phyloP scores from a whole-genome alignment of 2,329 filamentous ascomycete species.

The Nannizziopsis barbatae region DNA sequence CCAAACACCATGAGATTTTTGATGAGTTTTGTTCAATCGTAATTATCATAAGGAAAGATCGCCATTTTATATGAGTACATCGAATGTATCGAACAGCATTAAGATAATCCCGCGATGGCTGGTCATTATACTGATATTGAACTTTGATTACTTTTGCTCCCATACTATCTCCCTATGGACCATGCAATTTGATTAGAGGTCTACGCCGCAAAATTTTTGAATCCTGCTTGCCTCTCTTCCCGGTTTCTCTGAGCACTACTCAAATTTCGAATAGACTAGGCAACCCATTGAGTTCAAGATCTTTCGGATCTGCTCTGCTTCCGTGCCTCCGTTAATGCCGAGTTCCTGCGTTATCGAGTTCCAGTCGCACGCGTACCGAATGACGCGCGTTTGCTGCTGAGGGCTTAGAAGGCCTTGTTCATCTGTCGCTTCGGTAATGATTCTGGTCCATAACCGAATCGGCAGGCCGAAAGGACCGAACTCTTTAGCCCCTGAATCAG shows the following conservation, averaged over 20 bases:
- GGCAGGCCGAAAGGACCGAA: constrained; percentile 22
- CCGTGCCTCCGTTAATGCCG: constrained; percentile 21
- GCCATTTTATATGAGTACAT: too few relatives aligned
- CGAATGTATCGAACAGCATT: too few relatives aligned
- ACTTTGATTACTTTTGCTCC: too few relatives aligned
- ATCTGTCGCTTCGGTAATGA: constrained; percentile 23
- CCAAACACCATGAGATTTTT: not conserved
- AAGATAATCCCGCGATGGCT: too few relatives aligned
- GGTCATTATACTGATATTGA: too few relatives aligned
- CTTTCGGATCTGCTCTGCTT: constrained; percentile 29
- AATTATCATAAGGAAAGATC: not conserved
- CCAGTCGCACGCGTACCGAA: constrained; percentile 27
- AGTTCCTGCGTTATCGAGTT: constrained; percentile 22
- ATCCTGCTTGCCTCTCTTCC: not conserved
- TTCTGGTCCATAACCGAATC: constrained; percentile 22
- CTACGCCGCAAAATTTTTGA: not conserved
- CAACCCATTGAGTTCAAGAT: constrained; percentile 26
- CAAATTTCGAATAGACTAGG: constrained; percentile 21
- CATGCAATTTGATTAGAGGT: too few relatives aligned
- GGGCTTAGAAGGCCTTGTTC: constrained; percentile 20
- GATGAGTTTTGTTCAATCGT: not conserved
- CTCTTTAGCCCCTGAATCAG: constrained; percentile 12
- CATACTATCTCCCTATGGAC: too few relatives aligned
- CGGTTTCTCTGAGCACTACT: constrained; percentile 11
- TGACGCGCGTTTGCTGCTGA: constrained; percentile 23